These are phyloP conservation scores for Salix suchowensis DNA, from an alignment of 345 rosid species.

Conservation along the genomic window DNA sequence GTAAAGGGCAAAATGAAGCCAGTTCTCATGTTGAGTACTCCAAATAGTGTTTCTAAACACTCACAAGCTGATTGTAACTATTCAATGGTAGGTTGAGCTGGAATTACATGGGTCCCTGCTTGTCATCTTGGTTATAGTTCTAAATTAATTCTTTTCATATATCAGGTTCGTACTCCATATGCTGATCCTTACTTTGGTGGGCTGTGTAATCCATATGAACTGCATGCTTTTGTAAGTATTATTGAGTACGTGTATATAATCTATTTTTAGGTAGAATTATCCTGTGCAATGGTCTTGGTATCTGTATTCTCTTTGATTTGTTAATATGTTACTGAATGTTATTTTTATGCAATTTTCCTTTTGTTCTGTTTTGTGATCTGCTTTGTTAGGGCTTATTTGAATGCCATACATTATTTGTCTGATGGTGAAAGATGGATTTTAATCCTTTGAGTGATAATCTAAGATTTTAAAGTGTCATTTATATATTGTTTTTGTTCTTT, in stretches of 20 bases:
- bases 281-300: neutral
- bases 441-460: neutral
- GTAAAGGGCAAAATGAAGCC: conserved; percentile 35
- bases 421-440: neutral
- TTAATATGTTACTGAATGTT: neutral
- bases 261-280: neutral
- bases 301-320: neutral
- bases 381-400: neutral
- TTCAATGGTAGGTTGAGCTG: conserved; percentile 25
- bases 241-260: neutral
- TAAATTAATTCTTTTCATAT: conserved; percentile 6
- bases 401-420: neutral
- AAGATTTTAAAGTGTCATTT: neutral
- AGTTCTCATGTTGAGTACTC: conserved; percentile 20
- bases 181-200: conserved; percentile 37
- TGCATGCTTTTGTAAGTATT: conserved; percentile 41
- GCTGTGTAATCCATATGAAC: conserved; percentile 36
- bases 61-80: conserved; percentile 23
- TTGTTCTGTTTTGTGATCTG: neutral
- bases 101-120: neutral
- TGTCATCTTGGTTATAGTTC: neutral
- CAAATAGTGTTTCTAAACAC: conserved; percentile 21
- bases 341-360: neutral
- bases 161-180: conserved; percentile 29
- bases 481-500: neutral